These are phyloP conservation scores for Wilcoxina mikolae DNA, from an alignment of 495 filamentous ascomycete genomes.

Conservation along the genomic window DNA sequence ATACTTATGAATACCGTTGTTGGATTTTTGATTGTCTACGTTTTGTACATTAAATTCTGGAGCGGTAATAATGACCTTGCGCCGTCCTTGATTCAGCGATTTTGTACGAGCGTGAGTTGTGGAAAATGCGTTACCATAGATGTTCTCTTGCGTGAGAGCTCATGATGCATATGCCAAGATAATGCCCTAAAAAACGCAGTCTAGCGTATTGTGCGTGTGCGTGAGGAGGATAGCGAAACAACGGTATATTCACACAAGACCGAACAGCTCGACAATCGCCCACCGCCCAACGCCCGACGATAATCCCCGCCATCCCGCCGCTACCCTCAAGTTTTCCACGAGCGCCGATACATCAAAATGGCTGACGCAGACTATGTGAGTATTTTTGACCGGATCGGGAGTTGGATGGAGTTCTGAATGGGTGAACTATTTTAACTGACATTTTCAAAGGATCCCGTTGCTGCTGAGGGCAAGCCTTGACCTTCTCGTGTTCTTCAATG, in stretches of 20 bases:
- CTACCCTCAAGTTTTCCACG: neutral
- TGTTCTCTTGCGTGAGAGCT: too few relatives aligned
- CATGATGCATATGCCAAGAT: too few relatives aligned
- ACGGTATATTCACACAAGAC: neutral
- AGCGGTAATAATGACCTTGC: too few relatives aligned
- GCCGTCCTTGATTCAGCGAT: too few relatives aligned
- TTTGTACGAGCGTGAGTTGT: too few relatives aligned
- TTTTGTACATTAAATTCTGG: too few relatives aligned
- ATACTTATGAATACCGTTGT: too few relatives aligned
- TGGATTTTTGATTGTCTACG: too few relatives aligned
- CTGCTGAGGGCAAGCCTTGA: constrained; percentile 24
- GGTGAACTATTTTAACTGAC: constrained; percentile 8
- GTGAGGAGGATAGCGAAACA: too few relatives aligned
- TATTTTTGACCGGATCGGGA: constrained; percentile 4
- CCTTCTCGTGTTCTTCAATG: constrained; percentile 7
- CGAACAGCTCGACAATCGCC: neutral
- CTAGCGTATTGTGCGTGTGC: too few relatives aligned
- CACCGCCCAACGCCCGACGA: neutral
- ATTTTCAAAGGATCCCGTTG: constrained; percentile 24
- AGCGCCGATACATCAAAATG: constrained; percentile 16
- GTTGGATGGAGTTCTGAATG: constrained; percentile 10
- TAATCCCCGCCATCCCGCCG: neutral
- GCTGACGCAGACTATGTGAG: constrained; percentile 29
- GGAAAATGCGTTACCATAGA: too few relatives aligned
- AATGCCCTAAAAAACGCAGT: too few relatives aligned